Base-by-base conservation (phyloP, 2,329 filamentous ascomycete genomes). In the Aspergillus unguis region DNA sequence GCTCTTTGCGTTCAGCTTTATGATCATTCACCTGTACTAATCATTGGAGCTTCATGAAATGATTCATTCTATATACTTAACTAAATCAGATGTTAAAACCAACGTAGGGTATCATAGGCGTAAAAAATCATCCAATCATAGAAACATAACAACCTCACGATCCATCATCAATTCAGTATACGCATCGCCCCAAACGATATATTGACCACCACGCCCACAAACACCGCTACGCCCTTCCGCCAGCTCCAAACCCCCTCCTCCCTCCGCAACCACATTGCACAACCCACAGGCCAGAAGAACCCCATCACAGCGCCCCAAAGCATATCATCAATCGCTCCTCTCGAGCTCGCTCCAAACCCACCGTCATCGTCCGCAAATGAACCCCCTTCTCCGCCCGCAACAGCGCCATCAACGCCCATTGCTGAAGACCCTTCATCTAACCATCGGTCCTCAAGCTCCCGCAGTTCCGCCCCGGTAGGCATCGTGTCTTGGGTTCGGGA, bases 271-370 rank as follows among this genome's bases (percentile, higher is more conserved):
- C 92, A 96, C 48, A 87, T 85, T 52, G 92, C 76, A 63, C 89
- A 91, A 0, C 90, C 92, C 7, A 97, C 72, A 3, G 94, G 94
- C 84, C 92, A 97, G 69, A 99, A 88, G 77, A 97, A 99, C 0
- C 94, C 94, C 64, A 94, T 88, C 54, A 95, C 76, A 70, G 94
- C 90, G 4, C 92, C 94, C 73, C 86, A 88, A 53, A 97, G 79
- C 76, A 96, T 83, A 64, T 95, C 86, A 65, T 97, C 92, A 41
- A 96, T 75, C 8, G 88, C 80, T 0, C 82, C 85, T 43, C 62
- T 58, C 46, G 65, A 71, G 2, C 64, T 65, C 31, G 65, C 52
- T n/a, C 70, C 69, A 51, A 71, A 62, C 11, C 79, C 77, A 42
- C 79, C 69, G 46, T 64, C 67, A 53, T 75, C 65, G 57, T 72